phyloP scores from a whole-genome alignment of 768 basidiomycete genomes.

The Paxillus involutus region DNA sequence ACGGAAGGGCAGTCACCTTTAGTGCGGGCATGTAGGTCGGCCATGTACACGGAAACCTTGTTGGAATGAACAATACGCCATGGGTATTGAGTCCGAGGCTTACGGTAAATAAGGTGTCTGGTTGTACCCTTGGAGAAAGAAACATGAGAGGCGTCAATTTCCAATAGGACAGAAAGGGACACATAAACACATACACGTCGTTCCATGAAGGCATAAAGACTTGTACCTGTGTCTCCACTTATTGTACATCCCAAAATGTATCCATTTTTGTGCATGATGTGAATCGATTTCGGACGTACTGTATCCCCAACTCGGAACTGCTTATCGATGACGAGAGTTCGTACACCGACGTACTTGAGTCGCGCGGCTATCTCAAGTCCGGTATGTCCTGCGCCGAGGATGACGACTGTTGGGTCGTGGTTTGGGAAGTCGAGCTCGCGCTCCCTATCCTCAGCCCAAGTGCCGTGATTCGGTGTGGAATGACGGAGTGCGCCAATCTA shows the following conservation, averaged over 20 bases:
- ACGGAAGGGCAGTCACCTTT: constrained; percentile 32
- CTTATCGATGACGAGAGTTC: constrained; percentile 50
- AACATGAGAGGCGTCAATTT: background rate
- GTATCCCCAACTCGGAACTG: constrained; percentile 45
- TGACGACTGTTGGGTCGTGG: constrained; percentile 49
- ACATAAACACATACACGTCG: constrained; percentile 35
- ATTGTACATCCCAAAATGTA: background rate
- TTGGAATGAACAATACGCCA: constrained; percentile 2
- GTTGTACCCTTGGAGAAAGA: constrained; percentile 36
- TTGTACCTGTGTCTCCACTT: constrained; percentile 38
- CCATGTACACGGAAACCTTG: constrained; percentile 49
- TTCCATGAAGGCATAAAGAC: constrained; percentile 46
- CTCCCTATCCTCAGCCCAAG: constrained; percentile 45
- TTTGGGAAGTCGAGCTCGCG: constrained; percentile 43
- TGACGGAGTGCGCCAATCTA: background rate
- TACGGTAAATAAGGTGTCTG: constrained; percentile 51
- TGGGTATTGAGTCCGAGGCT: constrained; percentile 16
- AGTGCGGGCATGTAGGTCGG: constrained; percentile 46
- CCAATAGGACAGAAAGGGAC: background rate
- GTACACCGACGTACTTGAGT: constrained; percentile 53
- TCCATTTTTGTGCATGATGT: background rate
- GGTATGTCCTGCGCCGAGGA: constrained; percentile 62
- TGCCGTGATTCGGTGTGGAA: constrained; percentile 37
- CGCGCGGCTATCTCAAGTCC: constrained; percentile 59
- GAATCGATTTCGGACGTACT: background rate